Percentiles rank a stretch among this genome's conserved stretches.
Evolutionary conservation across 768 basidiomycete species (phyloP).

Genomic region (Leccinum boreale): DNA sequence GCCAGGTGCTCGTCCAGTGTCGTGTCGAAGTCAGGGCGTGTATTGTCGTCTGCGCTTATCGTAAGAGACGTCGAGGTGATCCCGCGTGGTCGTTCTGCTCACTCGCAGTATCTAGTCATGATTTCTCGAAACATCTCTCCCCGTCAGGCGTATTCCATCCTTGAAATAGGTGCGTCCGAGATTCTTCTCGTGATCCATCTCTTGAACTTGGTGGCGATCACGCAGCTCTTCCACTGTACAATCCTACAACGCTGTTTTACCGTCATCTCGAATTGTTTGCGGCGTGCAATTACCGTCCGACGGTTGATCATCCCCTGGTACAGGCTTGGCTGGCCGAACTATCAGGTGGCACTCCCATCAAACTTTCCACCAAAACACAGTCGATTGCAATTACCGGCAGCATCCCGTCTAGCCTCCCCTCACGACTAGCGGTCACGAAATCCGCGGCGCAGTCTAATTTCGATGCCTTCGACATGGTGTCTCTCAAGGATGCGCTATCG

Average conservation of each 20-base stretch:
- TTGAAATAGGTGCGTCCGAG: conserved; percentile 41
- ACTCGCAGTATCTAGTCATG: conserved; percentile 43
- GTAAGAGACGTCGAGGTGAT: conserved; percentile 32
- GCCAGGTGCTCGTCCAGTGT: conserved; percentile 53
- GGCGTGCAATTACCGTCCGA: conserved; percentile 40
- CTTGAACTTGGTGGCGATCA: background rate
- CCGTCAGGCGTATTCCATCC: conserved; percentile 36
- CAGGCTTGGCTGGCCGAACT: conserved; percentile 36
- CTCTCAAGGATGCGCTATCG: conserved; percentile 26
- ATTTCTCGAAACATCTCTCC: conserved; percentile 34
- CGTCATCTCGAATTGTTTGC: conserved; percentile 47
- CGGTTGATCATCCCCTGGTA: conserved; percentile 39
- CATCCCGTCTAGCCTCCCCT: conserved; percentile 1
- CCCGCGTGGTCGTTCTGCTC: background rate
- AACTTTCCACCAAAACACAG: conserved; percentile 10
- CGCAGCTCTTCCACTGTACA: conserved; percentile 53
- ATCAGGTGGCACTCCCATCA: conserved; percentile 16
- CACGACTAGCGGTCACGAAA: conserved; percentile 11
- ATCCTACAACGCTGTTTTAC: conserved; percentile 44
- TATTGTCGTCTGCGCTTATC: conserved; percentile 48
- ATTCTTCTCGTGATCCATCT: background rate
- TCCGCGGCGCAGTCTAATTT: conserved; percentile 6
- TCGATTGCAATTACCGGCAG: conserved; percentile 5
- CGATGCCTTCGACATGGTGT: conserved; percentile 22
- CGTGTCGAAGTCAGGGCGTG: conserved; percentile 53